Evolutionary conservation across 1,139 yeast genomes (phyloP), one percentile per base, ranked within the genome.

Genomic region (Pichia sp.): DNA sequence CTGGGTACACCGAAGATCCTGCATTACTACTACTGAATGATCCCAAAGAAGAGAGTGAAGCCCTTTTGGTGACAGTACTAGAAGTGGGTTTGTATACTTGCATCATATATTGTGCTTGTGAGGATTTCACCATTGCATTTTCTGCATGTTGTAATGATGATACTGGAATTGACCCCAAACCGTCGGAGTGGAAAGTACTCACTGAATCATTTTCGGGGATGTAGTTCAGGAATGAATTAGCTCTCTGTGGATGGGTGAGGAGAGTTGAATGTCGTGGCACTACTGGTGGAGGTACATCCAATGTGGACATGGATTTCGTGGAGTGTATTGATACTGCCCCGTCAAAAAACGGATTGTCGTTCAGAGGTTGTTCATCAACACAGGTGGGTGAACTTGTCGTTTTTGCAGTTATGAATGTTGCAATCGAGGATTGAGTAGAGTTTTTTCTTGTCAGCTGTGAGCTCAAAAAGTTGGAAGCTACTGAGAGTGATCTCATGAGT

Each of bases 391-490:
- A 10, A 27, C 15, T 7, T 10, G 15, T 11, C 17, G 29, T 12
- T 17, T 34, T 27, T 5, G 55, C 53, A 5, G 55, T 51, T 17
- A 48, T 39, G 33, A 47, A 48, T 4, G 53, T 40, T 13, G 42
- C 38, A 14, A 51, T 37, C 7, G 58, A 52, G 14, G 58, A 53
- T 29, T 54, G 58, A 21, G 46, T 45, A 6, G 58, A 52, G 29
- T 48, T 38, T 16, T 42, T 47, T 24, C 57, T 42, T 22, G 40
- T 44, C 17, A 55, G 33, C 2, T 57, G 50, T 13, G 39, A 43
- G 1, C 51, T 48, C 7, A 52, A 23, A 19, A 43, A 40, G 26
- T 48, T 42, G 6, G 56, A 50, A 18, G 53, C 35, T n/a, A 47
- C 42, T 8, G 58, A 52, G 8, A 55, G 31, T 1, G 53, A 42